Evolutionary conservation across 2,329 filamentous ascomycete genomes (phyloP), one percentile per base, ranked within the genome.

Genomic region (Cordyceps sp.): DNA sequence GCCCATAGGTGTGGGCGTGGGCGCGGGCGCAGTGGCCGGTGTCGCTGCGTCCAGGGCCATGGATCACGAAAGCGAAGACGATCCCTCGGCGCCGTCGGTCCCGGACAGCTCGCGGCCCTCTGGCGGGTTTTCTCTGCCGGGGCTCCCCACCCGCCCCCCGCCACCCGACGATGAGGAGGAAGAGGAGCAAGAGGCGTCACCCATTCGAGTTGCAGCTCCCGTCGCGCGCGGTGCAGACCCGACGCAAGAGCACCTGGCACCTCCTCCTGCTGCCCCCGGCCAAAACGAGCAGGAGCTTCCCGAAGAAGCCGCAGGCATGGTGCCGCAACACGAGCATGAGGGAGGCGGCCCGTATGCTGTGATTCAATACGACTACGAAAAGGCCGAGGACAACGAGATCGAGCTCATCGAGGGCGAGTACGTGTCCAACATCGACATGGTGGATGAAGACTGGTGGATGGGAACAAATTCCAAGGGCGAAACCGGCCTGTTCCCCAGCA

Each of bases 381-480:
- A 92, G 59, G 85, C 85, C 1, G 90, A 98, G 54, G 86, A 93
- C 42, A 98, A 98, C 47, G 90, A 98, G 58, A 72, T 98, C 35
- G 85, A 93, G 42, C 68, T 98, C 14, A 66, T 71, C 18, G 90
- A 98, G 57, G 86, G 86, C 39, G 82, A 94, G 46, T 72, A 77
- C 40, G 78, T 98, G 24, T 85, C 71, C 17, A 78, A 93, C 50
- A 93, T 98, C 46, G 84, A 96, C 39, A 92, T 92, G 81, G 84
- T 98, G 3, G 90, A 96, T 45, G 80, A 92, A 32, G 88, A 98
- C 51, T 98, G 90, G 90, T 98, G 90, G 90, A 80, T 93, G 70
- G 90, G 92, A 27, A 82, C 79, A 42, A 98, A 96, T 59, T 61
- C 68, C 16, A 66, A 64, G 38, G 90, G 90, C 44, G 84, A 94